A percentile compares a stretch with the other conserved stretches of the same genome.
phyloP scores from a whole-genome alignment of 1,139 yeast genomes.

The Diutina sp. region DNA sequence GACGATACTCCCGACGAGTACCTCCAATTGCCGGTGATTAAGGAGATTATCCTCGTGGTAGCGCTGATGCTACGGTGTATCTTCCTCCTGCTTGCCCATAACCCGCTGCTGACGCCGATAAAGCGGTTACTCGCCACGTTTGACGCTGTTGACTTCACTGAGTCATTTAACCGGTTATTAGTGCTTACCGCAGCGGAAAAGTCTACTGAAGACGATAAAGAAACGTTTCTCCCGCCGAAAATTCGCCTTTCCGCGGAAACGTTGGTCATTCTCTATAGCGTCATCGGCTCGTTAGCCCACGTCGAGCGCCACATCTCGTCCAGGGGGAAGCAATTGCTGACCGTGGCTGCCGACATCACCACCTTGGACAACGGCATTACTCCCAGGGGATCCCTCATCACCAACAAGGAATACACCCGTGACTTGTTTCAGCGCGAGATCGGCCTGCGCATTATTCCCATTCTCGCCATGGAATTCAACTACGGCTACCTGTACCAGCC shows the following conservation, averaged over 20 bases:
- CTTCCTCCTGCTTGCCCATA: slow-evolving; percentile 8
- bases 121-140: slow-evolving; percentile 10
- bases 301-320: not conserved
- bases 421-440: not conserved
- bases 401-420: not conserved
- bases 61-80: slow-evolving; percentile 13
- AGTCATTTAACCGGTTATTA: slow-evolving; percentile 12
- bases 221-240: not conserved
- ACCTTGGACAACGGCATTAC: not conserved
- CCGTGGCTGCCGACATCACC: not conserved
- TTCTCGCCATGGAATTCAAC: slow-evolving; percentile 13
- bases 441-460: not conserved
- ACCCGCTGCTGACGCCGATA: slow-evolving; percentile 4
- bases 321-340: not conserved
- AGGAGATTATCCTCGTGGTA: slow-evolving; percentile 16
- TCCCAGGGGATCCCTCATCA: not conserved
- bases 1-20: slow-evolving; percentile 6
- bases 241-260: not conserved
- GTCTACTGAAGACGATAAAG: not conserved
- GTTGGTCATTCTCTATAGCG: not conserved
- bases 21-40: slow-evolving; percentile 11
- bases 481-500: slow-evolving; percentile 17
- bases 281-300: not conserved
- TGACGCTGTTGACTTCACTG: slow-evolving; percentile 14
- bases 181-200: slow-evolving; percentile 12